Base-by-base conservation (phyloP, 2,329 filamentous ascomycete genomes). In the Ambrosiella xylebori region DNA sequence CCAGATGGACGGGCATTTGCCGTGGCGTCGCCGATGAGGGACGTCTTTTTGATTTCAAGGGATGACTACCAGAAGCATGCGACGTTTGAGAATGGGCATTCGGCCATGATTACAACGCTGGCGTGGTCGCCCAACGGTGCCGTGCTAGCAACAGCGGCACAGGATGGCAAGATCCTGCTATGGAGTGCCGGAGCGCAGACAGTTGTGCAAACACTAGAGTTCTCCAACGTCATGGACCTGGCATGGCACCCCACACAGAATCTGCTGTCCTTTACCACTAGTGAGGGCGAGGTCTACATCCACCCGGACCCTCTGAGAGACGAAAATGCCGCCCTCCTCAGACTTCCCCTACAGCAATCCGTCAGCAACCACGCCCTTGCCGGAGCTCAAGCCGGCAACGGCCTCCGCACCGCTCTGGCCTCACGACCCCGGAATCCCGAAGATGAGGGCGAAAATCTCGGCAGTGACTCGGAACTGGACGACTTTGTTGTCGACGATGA, bases 401-500 rank as follows among this genome's bases (percentile, higher is more conserved):
- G 54, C 75, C 85, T 59, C 5, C 36, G 39, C 7, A 36, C 57
- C 1, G 54, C 58, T 7, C 56, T 57, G 8, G 55, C 41, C 3
- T 27, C 50, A 6, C 45, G 74, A 95, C 51, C 58, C 36, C 37
- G 37, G 84, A 83, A 0, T 74, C 83, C 0, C 86, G 89, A 61
- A 89, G 87, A 27, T n/a, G 57, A 41, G 2, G 7, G 35, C 41
- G 61, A 52, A 9, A 81, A 95, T n/a, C 76, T 95, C 1, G 82
- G 78, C 17, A 80, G 80, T 0, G 71, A 72, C 13, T 67, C 73
- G 63, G 67, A 82, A 71, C 74, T 75, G 35, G 86, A 88, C 47
- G 88, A 88, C 62, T 98, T 97, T 67, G 87, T 98, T 1, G 82
- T 89, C 4, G 93, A 98, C 65, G 93, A 98, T 62, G 93, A 98